Percentiles rank a stretch among this genome's conserved stretches.
These are phyloP conservation scores for Serendipita vermifera DNA, from an alignment of 768 basidiomycete species.

Conservation along the genomic window DNA sequence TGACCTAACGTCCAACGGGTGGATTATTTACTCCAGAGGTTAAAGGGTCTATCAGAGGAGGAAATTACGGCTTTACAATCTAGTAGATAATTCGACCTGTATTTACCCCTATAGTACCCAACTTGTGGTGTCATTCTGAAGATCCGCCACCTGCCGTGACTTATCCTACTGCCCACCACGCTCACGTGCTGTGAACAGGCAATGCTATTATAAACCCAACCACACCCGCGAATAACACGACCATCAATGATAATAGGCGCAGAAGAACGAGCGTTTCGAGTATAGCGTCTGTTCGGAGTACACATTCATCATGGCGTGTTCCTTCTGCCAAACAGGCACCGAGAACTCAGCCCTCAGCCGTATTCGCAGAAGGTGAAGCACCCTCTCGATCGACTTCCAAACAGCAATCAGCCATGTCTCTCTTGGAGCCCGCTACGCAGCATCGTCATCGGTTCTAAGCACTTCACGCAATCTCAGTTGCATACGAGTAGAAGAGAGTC, in stretches of 20 bases:
- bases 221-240: too few species aligned
- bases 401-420: not conserved
- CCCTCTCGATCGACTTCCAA: not conserved
- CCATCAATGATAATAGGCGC: not conserved
- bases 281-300: not conserved
- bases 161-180: too few species aligned
- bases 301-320: slow-evolving; percentile 2
- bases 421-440: not conserved
- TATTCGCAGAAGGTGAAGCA: not conserved
- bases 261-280: not conserved
- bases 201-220: slow-evolving; percentile 2
- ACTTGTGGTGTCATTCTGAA: too few species aligned
- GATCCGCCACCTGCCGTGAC: too few species aligned
- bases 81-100: too few species aligned
- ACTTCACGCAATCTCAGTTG: too few species aligned
- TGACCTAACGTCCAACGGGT: slow-evolving; percentile 45
- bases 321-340: not conserved
- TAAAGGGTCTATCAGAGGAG: slow-evolving; percentile 71
- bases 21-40: slow-evolving; percentile 81
- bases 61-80: slow-evolving; percentile 62
- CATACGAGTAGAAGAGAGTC: too few species aligned
- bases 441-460: too few species aligned
- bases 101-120: too few species aligned
- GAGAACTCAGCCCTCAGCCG: not conserved
- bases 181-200: not conserved